A percentile compares a stretch with the other conserved stretches of the same genome.
Conservation (phyloP, 108 stramenopile species). For the Pseudonitzschia pungens region DNA sequence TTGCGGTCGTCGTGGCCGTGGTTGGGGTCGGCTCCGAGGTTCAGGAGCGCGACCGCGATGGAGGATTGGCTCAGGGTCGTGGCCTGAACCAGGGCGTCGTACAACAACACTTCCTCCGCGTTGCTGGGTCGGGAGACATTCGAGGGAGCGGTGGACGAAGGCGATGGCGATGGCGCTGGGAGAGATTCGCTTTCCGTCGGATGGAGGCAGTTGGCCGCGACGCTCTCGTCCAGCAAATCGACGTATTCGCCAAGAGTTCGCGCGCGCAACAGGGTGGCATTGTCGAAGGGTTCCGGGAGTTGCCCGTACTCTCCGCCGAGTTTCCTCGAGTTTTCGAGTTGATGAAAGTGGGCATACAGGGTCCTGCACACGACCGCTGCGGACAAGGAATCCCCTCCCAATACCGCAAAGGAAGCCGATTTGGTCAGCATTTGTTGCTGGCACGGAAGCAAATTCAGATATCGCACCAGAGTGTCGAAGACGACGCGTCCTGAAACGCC, state of each 20-base stretch:
- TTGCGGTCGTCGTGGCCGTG: conserved; percentile 29
- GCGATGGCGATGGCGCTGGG: too few relatives aligned
- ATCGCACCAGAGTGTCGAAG: conserved; percentile 54
- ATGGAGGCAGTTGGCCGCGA: not conserved
- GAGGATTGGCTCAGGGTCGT: conserved; percentile 46
- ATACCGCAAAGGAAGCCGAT: conserved; percentile 60
- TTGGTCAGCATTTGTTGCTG: conserved; percentile 62
- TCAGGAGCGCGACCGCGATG: conserved; percentile 56
- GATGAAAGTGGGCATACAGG: conserved; percentile 70
- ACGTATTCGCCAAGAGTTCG: conserved; percentile 68
- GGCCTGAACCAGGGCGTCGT: conserved; percentile 64
- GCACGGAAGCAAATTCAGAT: conserved; percentile 68
- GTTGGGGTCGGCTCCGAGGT: conserved; percentile 70
- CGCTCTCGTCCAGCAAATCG: conserved; percentile 53
- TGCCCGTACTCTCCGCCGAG: conserved; percentile 72
- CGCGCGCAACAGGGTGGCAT: conserved; percentile 51
- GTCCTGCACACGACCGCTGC: conserved; percentile 73
- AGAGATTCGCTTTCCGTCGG: not conserved
- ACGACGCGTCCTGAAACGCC: conserved; percentile 54
- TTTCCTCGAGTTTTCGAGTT: conserved; percentile 57
- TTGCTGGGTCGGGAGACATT: not conserved
- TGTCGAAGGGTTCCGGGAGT: conserved; percentile 62
- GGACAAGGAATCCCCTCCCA: conserved; percentile 85
- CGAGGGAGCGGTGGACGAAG: not conserved
- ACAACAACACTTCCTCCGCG: conserved; percentile 31